Base-by-base conservation (phyloP, 106 monocot genomes). In the Acorus calamus region DNA sequence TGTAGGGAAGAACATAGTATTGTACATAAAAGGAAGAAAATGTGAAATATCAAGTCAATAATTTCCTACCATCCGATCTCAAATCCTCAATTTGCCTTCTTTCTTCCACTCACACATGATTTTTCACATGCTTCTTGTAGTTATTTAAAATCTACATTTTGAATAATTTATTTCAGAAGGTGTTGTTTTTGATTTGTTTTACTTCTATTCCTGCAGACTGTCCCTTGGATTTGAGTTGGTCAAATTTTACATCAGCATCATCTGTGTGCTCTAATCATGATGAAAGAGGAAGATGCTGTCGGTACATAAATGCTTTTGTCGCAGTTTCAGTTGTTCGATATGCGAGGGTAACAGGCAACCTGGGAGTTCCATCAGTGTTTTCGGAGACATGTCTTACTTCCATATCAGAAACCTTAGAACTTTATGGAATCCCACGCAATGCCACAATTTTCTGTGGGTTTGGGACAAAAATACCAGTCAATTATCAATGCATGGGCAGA, bases 191-290 rank as follows among this genome's bases (percentile, higher is more conserved):
- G 42, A 12, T 45, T 64, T 72, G 8, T 41, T 53, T 62, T 71
- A 4, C 50, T 44, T 46, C 3, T 9, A 12, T 70, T 28, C 28
- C 0, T 28, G 55, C 83, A 89, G 94, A 79, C 77, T 94, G 94
- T 55, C 94, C 94, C 11, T 53, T 94, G 73, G 86, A 94, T 69
- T 84, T 94, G 70, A 64, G 84, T 52, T 86, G 89, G 94, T 74
- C 84, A 67, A 87, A 94, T 75, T 84, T 84, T 64, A 84, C 79
- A 44, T 52, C 69, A 28, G 86, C 86, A 69, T 56, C 79, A 42
- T 77, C 86, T 50, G 61, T 70, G 41, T 94, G 94, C 71, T 79
- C 84, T 11, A 64, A 76, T 76, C 74, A 70, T 10, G 71, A 66
- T 59, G 72, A 86, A 49, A 81, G 83, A 65, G 81, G 73, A 41